A percentile compares a stretch with the other conserved stretches of the same genome.
Evolutionary conservation across 2,329 filamentous ascomycete genomes (phyloP).

Genomic region (Aspergillus ochraceoroseus): DNA sequence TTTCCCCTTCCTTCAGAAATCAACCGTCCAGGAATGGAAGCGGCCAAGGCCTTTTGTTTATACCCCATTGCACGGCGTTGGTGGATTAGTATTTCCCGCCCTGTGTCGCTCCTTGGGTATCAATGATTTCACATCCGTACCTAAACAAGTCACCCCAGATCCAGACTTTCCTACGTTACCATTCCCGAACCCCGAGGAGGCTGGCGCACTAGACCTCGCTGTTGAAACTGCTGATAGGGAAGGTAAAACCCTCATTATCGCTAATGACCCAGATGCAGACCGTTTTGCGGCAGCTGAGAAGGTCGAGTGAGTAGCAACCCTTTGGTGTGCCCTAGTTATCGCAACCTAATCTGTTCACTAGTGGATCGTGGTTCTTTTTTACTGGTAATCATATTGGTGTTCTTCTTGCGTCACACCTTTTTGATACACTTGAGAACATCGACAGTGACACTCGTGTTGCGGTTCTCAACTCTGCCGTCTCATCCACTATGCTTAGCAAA

Average conservation of each 20-base stretch:
- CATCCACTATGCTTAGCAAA: conserved; percentile 57
- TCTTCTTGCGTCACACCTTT: conserved; percentile 54
- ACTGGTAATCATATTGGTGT: conserved; percentile 63
- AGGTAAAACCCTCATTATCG: conserved; percentile 51
- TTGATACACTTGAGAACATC: conserved; percentile 43
- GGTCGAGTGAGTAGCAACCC: conserved; percentile 37
- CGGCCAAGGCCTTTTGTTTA: conserved; percentile 39
- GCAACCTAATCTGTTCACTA: conserved; percentile 16
- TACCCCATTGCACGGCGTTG: conserved; percentile 41
- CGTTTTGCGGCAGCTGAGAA: conserved; percentile 59
- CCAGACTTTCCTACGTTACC: conserved; percentile 60
- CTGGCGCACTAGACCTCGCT: conserved; percentile 57
- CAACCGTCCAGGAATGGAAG: conserved; percentile 29
- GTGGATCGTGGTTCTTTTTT: conserved; percentile 55
- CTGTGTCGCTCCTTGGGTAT: conserved; percentile 35
- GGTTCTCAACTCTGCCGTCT: conserved; percentile 61
- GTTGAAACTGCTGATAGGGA: conserved; percentile 51
- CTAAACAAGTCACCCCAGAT: conserved; percentile 53
- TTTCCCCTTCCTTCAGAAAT: conserved; percentile 26
- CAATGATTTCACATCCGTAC: conserved; percentile 33
- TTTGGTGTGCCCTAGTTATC: neutral
- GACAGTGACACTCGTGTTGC: conserved; percentile 42
- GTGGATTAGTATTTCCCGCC: conserved; percentile 33
- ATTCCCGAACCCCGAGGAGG: conserved; percentile 63
- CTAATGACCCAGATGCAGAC: conserved; percentile 63